A percentile compares a stretch with the other conserved stretches of the same genome.
These are phyloP conservation scores for Fusarium buharicum DNA, from an alignment of 2,329 filamentous ascomycete species.

Conservation along the genomic window DNA sequence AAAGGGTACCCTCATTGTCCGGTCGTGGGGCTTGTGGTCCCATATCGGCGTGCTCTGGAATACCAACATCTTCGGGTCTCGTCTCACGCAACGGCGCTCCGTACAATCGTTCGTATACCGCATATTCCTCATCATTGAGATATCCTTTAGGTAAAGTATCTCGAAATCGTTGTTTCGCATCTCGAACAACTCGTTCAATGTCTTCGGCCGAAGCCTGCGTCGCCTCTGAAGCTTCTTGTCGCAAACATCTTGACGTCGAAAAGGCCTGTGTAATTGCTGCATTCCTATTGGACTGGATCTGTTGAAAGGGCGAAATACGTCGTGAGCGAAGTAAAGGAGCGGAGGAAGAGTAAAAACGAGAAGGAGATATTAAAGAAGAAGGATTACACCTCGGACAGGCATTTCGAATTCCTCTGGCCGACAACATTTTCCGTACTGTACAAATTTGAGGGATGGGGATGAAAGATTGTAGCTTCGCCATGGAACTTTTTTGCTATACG, in stretches of 20 bases:
- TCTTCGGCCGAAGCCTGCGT: conserved; percentile 46
- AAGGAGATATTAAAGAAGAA: conserved; percentile 24
- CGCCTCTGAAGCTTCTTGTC: conserved; percentile 31
- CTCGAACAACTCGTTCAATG: conserved; percentile 72
- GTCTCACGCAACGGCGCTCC: conserved; percentile 76
- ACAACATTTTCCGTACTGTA: conserved; percentile 49
- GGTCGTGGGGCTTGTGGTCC: conserved; percentile 33
- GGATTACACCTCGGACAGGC: conserved; percentile 47
- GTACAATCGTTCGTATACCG: conserved; percentile 82
- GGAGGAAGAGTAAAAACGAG: conserved; percentile 21
- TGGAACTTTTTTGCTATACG: conserved; percentile 41
- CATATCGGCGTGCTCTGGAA: conserved; percentile 55
- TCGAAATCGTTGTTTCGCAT: conserved; percentile 79
- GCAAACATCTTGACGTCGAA: conserved; percentile 44
- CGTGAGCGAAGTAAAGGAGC: conserved; percentile 32
- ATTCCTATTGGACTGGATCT: conserved; percentile 43
- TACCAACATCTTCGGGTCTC: conserved; percentile 67
- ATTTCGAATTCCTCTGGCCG: conserved; percentile 49
- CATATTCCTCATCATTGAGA: conserved; percentile 75
- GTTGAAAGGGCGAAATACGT: conserved; percentile 27
- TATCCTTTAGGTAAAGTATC: conserved; percentile 79
- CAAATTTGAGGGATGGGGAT: conserved; percentile 25
- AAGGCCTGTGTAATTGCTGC: conserved; percentile 45
- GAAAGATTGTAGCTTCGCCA: conserved; percentile 15
- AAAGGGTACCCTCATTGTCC: conserved; percentile 56